Conservation (phyloP, 164 flowering plant species). For the Liriodendron chinense region DNA sequence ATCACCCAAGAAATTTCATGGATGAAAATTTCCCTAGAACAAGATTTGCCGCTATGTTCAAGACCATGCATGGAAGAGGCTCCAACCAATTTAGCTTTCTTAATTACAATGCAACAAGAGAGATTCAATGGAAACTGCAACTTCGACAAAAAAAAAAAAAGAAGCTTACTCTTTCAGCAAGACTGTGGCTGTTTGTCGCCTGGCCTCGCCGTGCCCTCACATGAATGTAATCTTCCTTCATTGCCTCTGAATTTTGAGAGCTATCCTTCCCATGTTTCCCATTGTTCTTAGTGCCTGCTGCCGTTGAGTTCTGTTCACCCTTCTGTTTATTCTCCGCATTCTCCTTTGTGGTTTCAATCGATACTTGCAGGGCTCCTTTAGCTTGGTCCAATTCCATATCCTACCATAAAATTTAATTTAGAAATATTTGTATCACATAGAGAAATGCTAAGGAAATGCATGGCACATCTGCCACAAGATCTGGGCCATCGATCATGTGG, state of each 20-base stretch:
- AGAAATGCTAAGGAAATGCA: no score
- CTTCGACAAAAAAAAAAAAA: conserved; percentile 3
- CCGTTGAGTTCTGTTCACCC: conserved; percentile 43
- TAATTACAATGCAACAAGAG: not conserved
- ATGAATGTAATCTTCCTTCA: conserved; percentile 93
- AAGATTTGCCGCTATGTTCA: not conserved
- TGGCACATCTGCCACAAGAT: no score
- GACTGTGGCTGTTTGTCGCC: conserved; percentile 98
- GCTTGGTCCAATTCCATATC: conserved; percentile 43
- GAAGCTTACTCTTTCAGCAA: conserved; percentile 92
- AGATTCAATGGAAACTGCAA: not conserved
- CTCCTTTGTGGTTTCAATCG: conserved; percentile 42
- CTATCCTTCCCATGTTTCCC: conserved; percentile 62
- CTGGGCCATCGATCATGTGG: not conserved
- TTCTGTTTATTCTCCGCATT: conserved; percentile 39
- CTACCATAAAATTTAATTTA: conserved; percentile 25
- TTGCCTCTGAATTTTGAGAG: conserved; percentile 62
- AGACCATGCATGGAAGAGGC: not conserved
- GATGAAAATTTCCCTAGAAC: no score
- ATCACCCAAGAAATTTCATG: no score
- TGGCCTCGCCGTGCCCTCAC: conserved; percentile 95
- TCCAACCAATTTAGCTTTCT: not conserved
- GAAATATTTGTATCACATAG: no score
- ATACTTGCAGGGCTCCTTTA: conserved; percentile 19
- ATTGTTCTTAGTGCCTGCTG: conserved; percentile 30